A percentile compares a stretch with the other conserved stretches of the same genome.
Conservation (phyloP, 352 stramenopile genomes). For the Pythium sukuiense region DNA sequence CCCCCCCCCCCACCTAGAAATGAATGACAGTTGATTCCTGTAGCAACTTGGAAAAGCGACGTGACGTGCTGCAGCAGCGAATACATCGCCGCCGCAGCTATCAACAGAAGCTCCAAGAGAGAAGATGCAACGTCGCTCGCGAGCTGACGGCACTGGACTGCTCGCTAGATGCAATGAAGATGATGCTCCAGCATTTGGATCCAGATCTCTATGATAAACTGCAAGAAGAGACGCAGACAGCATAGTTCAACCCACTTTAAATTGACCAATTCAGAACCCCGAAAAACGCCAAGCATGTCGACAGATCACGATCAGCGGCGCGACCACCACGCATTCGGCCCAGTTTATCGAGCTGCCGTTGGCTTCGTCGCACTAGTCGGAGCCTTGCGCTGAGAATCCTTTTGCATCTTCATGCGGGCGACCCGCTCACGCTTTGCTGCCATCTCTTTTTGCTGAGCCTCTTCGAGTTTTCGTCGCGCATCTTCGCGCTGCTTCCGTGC, state of each 20-base stretch:
- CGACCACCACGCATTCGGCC: neutral
- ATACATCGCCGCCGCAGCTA: neutral
- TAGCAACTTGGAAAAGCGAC: conserved; percentile 26
- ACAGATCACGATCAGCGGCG: neutral
- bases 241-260: neutral
- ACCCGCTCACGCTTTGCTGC: conserved; percentile 72
- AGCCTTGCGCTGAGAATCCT: conserved; percentile 22
- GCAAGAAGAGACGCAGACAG: neutral
- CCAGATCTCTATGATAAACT: conserved; percentile 21
- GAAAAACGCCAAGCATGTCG: neutral
- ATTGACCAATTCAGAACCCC: neutral
- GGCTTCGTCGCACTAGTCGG: neutral
- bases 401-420: conserved; percentile 55
- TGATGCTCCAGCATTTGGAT: conserved; percentile 46
- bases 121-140: conserved; percentile 28
- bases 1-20: neutral
- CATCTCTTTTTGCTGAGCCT: conserved; percentile 63
- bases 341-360: conserved; percentile 5
- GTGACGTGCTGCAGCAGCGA: neutral
- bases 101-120: conserved; percentile 10
- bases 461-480: conserved; percentile 57
- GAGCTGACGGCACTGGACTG: conserved; percentile 38
- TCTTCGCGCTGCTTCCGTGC: conserved; percentile 70
- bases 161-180: conserved; percentile 40
- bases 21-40: neutral